phyloP scores from a whole-genome alignment of 2,329 filamentous ascomycete genomes.

The Ceratocystis variospora region DNA sequence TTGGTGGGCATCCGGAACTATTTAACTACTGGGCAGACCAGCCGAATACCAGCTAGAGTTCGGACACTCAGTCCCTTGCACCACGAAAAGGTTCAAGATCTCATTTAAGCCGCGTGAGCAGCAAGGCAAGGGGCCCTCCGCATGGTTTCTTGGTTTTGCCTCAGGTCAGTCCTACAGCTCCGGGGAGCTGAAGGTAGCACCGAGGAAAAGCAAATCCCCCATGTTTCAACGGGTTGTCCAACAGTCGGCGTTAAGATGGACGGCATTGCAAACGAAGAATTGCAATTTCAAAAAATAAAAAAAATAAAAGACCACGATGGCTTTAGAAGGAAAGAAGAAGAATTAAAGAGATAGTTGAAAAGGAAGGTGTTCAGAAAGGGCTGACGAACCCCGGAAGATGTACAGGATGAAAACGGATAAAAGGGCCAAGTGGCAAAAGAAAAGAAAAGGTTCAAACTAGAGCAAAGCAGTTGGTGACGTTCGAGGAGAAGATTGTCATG shows the following conservation, averaged over 20 bases:
- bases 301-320: neutral
- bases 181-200: neutral
- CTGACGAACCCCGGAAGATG: neutral
- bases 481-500: neutral
- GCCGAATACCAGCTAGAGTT: neutral
- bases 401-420: neutral
- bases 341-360: neutral
- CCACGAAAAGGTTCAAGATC: slow-evolving; percentile 23
- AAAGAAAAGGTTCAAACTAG: slow-evolving; percentile 5
- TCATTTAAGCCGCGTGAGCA: neutral
- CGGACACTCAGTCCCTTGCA: slow-evolving; percentile 21
- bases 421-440: neutral
- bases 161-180: slow-evolving; percentile 1
- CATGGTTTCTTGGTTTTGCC: slow-evolving; percentile 18
- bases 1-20: slow-evolving; percentile 5
- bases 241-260: slow-evolving; percentile 28
- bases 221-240: slow-evolving; percentile 25
- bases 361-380: slow-evolving; percentile 9
- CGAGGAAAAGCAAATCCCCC: slow-evolving; percentile 12
- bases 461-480: neutral
- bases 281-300: slow-evolving; percentile 9
- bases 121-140: slow-evolving; percentile 22
- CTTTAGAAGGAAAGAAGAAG: slow-evolving; percentile 3
- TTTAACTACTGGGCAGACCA: neutral
- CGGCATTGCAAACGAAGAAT: slow-evolving; percentile 21